Conservation (phyloP, 495 filamentous ascomycete genomes). For the Evernia prunastri region DNA sequence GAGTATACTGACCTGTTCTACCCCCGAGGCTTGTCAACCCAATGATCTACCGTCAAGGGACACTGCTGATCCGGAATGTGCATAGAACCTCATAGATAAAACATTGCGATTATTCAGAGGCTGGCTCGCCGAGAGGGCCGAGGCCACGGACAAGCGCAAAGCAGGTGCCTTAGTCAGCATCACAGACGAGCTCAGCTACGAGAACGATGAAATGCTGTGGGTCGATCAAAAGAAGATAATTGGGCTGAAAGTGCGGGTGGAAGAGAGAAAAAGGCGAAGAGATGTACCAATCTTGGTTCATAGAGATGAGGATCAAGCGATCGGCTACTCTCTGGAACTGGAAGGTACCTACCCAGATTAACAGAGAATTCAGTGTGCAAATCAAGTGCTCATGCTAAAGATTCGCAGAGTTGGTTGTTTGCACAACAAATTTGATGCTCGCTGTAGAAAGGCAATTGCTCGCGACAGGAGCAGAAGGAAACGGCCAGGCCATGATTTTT, state of each 20-base stretch:
- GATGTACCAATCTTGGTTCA: conserved; percentile 40
- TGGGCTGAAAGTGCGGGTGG: conserved; percentile 52
- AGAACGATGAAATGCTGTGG: conserved; percentile 46
- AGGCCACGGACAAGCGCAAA: conserved; percentile 11
- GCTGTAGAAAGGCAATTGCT: conserved; percentile 50
- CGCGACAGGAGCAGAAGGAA: conserved; percentile 39
- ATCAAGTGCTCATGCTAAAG: conserved; percentile 17
- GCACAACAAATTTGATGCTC: conserved; percentile 51
- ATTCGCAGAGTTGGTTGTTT: conserved; percentile 51
- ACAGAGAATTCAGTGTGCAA: not conserved
- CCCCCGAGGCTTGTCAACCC: too few species aligned
- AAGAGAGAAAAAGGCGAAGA: conserved; percentile 32
- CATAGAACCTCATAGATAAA: conserved; percentile 52
- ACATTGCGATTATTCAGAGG: conserved; percentile 59
- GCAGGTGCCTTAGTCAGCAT: conserved; percentile 7
- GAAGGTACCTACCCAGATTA: conserved; percentile 40
- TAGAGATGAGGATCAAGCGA: conserved; percentile 49
- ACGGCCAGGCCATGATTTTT: conserved; percentile 56
- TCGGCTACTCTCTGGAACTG: conserved; percentile 54
- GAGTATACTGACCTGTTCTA: too few species aligned
- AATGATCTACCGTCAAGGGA: too few species aligned
- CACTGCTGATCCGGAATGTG: too few species aligned
- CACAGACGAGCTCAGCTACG: not conserved
- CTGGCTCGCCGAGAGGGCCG: conserved; percentile 54
- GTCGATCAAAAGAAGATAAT: conserved; percentile 47